phyloP scores from a whole-genome alignment of 768 basidiomycete genomes.

The Vishniacozyma victoriae region DNA sequence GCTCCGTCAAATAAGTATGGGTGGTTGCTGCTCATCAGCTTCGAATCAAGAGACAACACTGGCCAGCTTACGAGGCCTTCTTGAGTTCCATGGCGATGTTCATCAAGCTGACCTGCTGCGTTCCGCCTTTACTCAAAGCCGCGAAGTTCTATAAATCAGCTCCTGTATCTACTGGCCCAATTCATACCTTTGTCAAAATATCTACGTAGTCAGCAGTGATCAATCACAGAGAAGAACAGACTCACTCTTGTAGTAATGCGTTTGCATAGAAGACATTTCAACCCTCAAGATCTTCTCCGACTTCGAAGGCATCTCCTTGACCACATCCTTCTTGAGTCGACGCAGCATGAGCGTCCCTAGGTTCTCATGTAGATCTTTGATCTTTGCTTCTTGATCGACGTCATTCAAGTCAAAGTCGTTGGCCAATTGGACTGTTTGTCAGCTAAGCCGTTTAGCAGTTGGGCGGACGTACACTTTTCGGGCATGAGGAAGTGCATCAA shows the following conservation, averaged over 20 bases:
- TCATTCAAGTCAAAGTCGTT: conserved; percentile 95
- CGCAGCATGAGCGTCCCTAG: conserved; percentile 90
- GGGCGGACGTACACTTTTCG: conserved; percentile 68
- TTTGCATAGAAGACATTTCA: conserved; percentile 94
- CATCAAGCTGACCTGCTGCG: conserved; percentile 82
- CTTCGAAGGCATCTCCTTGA: conserved; percentile 93
- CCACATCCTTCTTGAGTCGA: conserved; percentile 89
- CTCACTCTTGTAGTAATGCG: conserved; percentile 87
- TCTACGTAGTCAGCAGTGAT: conserved; percentile 42
- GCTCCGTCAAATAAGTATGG: conserved; percentile 97
- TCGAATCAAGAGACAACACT: not conserved
- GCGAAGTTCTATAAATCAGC: conserved; percentile 68
- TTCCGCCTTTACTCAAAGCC: conserved; percentile 74
- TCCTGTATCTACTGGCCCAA: not conserved
- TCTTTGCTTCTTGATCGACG: conserved; percentile 75
- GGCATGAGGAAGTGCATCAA: conserved; percentile 99
- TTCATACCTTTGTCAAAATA: conserved; percentile 78
- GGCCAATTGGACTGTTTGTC: conserved; percentile 67
- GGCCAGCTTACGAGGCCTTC: conserved; percentile 72
- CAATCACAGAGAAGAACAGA: not conserved
- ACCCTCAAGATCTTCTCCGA: conserved; percentile 95
- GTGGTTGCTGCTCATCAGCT: conserved; percentile 57
- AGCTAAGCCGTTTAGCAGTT: not conserved
- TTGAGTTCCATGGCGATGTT: conserved; percentile 99
- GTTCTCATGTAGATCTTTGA: conserved; percentile 90